Percentiles rank a stretch among this genome's conserved stretches.
Conservation (phyloP, 306 rosid species). For the Sicyos baderoa region DNA sequence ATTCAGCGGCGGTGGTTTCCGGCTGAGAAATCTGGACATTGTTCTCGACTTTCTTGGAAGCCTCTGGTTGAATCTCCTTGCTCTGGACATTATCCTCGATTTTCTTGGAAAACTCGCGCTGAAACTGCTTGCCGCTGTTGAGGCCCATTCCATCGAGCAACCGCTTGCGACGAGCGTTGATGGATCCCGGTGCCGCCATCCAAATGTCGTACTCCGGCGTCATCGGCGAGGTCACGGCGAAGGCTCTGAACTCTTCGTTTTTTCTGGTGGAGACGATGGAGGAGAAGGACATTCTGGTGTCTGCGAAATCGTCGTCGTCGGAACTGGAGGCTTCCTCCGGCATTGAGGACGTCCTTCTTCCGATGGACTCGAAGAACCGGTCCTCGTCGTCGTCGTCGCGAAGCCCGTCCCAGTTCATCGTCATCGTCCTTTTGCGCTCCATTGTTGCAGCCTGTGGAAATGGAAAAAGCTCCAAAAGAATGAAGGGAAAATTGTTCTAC, state of each 20-base stretch:
- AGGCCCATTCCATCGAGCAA: slow-evolving; percentile 66
- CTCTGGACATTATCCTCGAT: not conserved
- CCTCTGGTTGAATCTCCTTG: slow-evolving; percentile 10
- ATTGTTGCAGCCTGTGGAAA: slow-evolving; percentile 22
- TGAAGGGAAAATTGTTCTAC: not conserved
- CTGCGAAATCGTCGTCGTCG: slow-evolving; percentile 37
- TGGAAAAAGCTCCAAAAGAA: no score
- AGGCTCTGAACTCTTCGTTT: slow-evolving; percentile 16
- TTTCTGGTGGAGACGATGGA: slow-evolving; percentile 37
- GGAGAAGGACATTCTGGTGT: slow-evolving; percentile 53
- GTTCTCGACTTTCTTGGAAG: slow-evolving; percentile 16
- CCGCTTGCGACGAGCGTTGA: slow-evolving; percentile 43
- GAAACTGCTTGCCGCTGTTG: slow-evolving; percentile 30
- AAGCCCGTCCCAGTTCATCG: slow-evolving; percentile 59
- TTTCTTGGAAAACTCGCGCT: not conserved
- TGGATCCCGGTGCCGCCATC: slow-evolving; percentile 70
- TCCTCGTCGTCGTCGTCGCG: slow-evolving; percentile 44
- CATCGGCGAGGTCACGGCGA: not conserved
- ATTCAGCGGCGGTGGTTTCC: not conserved
- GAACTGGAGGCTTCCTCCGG: slow-evolving; percentile 39
- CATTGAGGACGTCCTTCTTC: slow-evolving; percentile 32
- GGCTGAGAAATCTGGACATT: slow-evolving; percentile 7
- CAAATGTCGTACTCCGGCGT: slow-evolving; percentile 50
- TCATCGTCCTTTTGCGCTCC: slow-evolving; percentile 39
- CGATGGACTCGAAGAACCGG: slow-evolving; percentile 46